Base-by-base conservation (phyloP, 2,329 filamentous ascomycete species). In the Aspergillus awamori region DNA sequence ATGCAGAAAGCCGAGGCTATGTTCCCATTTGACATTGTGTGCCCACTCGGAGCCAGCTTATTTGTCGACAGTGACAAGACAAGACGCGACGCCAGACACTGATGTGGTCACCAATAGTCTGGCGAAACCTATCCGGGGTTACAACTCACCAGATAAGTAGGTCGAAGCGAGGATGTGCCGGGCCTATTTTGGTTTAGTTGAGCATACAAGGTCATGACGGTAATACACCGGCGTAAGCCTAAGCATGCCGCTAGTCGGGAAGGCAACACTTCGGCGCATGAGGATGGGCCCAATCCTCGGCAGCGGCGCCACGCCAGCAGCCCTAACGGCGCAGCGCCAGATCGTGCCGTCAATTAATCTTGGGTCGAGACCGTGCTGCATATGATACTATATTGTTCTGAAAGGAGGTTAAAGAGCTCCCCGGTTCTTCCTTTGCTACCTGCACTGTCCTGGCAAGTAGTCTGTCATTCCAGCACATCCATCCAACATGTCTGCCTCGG, bases 161-260 rank as follows among this genome's bases (percentile, higher is more conserved):
- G 58, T 59, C 51, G 58, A 59, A 59, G 52, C 58, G 58, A 59
- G 58, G 51, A n/a, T 20, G 13, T 4, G 6, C 15, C 38, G 8
- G 4, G 8, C 58, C 30, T n/a, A n/a, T 41, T 51, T 24, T 13
- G 51, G 58, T 6, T 30, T 59, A 59, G 58, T 8, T 8, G 36
- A 20, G 43, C 20, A 20, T 54, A 33, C 38, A 24, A 41, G 28
- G n/a, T 11, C n/a, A 33, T 30, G 58, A 59, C 51, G n/a, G 58
- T 51, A 59, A 24, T 30, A 41, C 52, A 24, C 48, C 28, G 28
- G 39, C 38, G 39, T 20, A 24, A 33, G 45, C 30, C 41, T 41
- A 59, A 56, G 28, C 26, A 38, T n/a, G 20, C 58, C 39, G 22
- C 57, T 59, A 59, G 51, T 39, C n/a, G 57, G 26, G 7, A 30